Conservation (phyloP, 2,329 filamentous ascomycete genomes). For the Gnomoniopsis sp. region DNA sequence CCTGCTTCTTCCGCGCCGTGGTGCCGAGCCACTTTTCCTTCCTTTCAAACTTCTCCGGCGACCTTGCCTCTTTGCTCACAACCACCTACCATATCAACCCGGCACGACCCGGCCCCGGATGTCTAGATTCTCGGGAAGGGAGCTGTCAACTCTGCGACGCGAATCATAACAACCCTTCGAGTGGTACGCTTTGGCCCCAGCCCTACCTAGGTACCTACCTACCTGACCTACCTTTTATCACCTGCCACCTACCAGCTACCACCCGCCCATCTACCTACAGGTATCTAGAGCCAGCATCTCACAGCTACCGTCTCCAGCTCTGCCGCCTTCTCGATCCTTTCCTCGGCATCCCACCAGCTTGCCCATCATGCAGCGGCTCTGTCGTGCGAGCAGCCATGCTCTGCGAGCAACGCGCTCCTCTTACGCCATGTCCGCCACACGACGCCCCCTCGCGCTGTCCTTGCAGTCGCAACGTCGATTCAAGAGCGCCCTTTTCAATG, state of each 20-base stretch:
- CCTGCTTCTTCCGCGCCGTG: not conserved
- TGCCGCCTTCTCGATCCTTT: not conserved
- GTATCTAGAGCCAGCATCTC: slow-evolving; percentile 13
- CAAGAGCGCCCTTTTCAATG: slow-evolving; percentile 51
- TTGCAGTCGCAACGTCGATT: slow-evolving; percentile 50
- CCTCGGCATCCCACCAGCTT: not conserved
- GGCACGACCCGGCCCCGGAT: slow-evolving; percentile 12
- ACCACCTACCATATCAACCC: not conserved
- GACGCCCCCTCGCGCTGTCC: slow-evolving; percentile 48
- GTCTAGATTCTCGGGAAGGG: slow-evolving; percentile 11
- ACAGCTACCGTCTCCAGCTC: not conserved
- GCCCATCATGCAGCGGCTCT: slow-evolving; percentile 19
- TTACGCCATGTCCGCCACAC: slow-evolving; percentile 37
- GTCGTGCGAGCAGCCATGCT: slow-evolving; percentile 21
- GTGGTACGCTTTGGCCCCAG: slow-evolving; percentile 6
- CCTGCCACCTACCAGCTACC: slow-evolving; percentile 5
- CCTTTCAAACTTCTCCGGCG: not conserved
- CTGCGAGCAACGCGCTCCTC: slow-evolving; percentile 28
- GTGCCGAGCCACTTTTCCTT: not conserved
- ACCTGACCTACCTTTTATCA: not conserved
- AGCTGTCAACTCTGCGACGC: slow-evolving; percentile 5
- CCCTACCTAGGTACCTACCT: slow-evolving; percentile 8
- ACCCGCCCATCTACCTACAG: too few relatives aligned
- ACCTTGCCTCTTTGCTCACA: not conserved
- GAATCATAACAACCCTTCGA: slow-evolving; percentile 3